These are phyloP conservation scores for Passiflora organensis DNA, from an alignment of 345 rosid genomes.

Conservation along the genomic window DNA sequence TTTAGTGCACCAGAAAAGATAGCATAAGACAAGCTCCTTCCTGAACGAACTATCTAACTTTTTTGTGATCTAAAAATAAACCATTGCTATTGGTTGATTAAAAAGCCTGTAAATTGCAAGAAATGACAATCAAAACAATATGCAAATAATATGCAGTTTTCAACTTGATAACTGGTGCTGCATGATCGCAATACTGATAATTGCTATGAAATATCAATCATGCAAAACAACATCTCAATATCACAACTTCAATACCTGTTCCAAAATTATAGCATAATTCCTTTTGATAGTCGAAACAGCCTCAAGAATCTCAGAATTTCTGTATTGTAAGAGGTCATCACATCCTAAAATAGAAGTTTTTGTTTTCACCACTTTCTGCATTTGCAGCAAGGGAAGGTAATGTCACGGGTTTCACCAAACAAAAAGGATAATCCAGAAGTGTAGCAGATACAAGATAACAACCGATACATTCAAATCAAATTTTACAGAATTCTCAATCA, in stretches of 20 bases:
- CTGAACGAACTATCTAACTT: not conserved
- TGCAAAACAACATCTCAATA: too few species aligned
- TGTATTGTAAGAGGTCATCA: conserved; percentile 30
- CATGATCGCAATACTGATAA: not conserved
- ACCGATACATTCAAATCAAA: not conserved
- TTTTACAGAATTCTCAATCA: conserved; percentile 10
- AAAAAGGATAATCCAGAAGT: conserved; percentile 6
- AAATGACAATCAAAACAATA: too few species aligned
- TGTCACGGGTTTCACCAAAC: conserved; percentile 13
- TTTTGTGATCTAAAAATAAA: too few species aligned
- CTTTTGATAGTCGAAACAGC: conserved; percentile 43
- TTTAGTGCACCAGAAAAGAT: not conserved
- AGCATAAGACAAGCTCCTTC: conserved; percentile 3
- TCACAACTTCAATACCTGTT: conserved; percentile 40
- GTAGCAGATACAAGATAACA: not conserved
- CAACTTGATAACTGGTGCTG: not conserved
- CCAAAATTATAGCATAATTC: conserved; percentile 48
- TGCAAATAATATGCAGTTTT: not conserved
- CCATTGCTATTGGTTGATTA: too few species aligned
- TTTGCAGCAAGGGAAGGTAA: conserved; percentile 11
- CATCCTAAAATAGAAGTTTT: conserved; percentile 30
- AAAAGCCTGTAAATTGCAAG: too few species aligned
- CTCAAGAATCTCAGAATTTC: conserved; percentile 34
- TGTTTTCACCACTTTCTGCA: conserved; percentile 50
- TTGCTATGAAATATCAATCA: not conserved